Evolutionary conservation across 2,329 filamentous ascomycete genomes (phyloP).

Genomic region (Sporothrix luriei): DNA sequence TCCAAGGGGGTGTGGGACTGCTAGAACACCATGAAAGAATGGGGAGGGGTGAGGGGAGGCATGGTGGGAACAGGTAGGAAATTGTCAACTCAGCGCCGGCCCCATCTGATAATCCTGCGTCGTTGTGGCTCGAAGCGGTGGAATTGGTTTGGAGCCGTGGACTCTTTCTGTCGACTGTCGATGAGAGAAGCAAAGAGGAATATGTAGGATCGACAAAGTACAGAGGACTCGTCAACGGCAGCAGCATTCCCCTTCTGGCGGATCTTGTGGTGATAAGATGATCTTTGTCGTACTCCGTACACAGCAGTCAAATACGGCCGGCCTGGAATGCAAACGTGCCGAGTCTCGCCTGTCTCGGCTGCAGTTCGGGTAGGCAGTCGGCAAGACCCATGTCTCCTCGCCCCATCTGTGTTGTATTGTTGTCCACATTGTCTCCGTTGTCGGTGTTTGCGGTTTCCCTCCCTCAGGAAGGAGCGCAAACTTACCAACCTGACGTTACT

Average conservation of each 20-base stretch:
- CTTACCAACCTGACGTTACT: too few species aligned
- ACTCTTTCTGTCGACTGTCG: background rate
- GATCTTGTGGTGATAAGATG: slow-evolving; percentile 18
- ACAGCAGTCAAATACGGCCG: slow-evolving; percentile 1
- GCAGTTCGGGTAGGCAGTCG: background rate
- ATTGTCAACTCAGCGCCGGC: slow-evolving; percentile 22
- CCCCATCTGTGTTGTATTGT: background rate
- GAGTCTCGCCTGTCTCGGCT: background rate
- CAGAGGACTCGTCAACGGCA: background rate
- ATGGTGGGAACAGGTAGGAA: slow-evolving; percentile 1
- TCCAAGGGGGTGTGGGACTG: background rate
- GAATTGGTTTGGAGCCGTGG: background rate
- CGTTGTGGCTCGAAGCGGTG: background rate
- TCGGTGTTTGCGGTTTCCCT: background rate
- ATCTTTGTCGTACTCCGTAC: background rate
- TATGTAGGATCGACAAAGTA: background rate
- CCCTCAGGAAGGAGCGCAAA: background rate
- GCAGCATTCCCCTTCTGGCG: background rate
- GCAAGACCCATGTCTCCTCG: background rate
- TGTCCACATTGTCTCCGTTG: background rate
- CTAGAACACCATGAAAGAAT: background rate
- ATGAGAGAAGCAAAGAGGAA: background rate
- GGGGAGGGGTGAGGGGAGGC: background rate
- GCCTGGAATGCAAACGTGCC: background rate
- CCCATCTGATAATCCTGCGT: slow-evolving; percentile 24